Conservation (phyloP, 2,329 filamentous ascomycete species). For the Chaetomiaceae sp. region DNA sequence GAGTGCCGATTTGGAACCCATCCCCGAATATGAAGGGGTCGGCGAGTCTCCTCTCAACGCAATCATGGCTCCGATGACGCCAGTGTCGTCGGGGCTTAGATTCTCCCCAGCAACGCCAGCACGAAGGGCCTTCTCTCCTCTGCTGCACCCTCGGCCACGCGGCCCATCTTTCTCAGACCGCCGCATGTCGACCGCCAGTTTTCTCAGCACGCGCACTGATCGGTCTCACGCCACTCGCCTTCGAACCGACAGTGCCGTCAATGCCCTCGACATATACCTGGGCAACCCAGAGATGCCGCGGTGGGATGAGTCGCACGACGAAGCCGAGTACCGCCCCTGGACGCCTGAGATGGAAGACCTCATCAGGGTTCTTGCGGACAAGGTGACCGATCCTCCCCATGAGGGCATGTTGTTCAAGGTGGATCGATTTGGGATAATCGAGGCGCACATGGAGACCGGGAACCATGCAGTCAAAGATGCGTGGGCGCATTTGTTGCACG, state of each 20-base stretch:
- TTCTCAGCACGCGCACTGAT: background rate
- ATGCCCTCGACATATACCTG: background rate
- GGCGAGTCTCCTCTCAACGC: too few species aligned
- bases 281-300: background rate
- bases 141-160: too few species aligned
- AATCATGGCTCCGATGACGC: too few species aligned
- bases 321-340: background rate
- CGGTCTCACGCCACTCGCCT: background rate
- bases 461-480: background rate
- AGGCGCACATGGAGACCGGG: background rate
- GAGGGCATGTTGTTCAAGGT: conserved; percentile 5
- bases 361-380: background rate
- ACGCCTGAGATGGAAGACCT: background rate
- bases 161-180: background rate
- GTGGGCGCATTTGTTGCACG: background rate
- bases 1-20: too few species aligned
- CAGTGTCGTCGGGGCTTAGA: too few species aligned
- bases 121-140: too few species aligned
- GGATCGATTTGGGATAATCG: background rate
- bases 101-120: too few species aligned
- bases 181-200: background rate
- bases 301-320: background rate
- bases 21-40: too few species aligned
- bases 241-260: background rate
- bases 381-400: background rate